Evolutionary conservation across 2,329 filamentous ascomycete genomes (phyloP), one percentile per base, ranked within the genome.

Genomic region (Lasiodiplodia hormozganensis): DNA sequence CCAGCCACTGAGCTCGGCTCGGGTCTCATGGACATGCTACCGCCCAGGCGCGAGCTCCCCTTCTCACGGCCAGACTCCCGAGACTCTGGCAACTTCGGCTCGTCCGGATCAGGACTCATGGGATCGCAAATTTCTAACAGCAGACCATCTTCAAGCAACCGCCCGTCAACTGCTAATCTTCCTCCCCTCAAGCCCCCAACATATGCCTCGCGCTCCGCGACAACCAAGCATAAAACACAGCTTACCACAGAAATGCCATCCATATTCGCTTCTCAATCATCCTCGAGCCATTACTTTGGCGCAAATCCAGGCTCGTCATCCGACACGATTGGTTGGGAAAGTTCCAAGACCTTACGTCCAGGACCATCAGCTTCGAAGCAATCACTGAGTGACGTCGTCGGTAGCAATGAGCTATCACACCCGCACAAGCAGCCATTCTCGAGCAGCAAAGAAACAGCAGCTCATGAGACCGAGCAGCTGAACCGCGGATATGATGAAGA

Each of bases 21-120:
- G 21, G 70, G 73, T 34, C 64, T 70, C 12, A 70, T 70, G 18
- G 60, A 71, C n/a, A 58, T 69, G 21, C 72, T 81, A 38, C 79
- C 79, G 28, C 79, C 79, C 8, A 72, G 76, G 62, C 75, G 80
- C 58, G 79, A 82, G 69, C 74, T 82, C 21, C 80, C 80, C 3
- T 83, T 83, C 70, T 12, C n/a, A 28, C 40, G 54, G n/a, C 54
- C 54, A 11, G 4, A 31, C 28, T 53, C 58, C 18, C 40, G 49
- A 3, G 40, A 34, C 18, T 54, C 40, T 28, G 36, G 31, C 18
- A 16, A 18, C 3, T 3, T 16, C 16, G 25, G 8, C 6, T 16
- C 25, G 14, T n/a, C 25, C 3, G 34, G 5, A 16, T n/a, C n/a
- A 28, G 14, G 28, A 2, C 18, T 51, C 16, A 10, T n/a, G 3